Base-by-base conservation (phyloP, 176 grass and related monocot species). In the Urochloa ruziziensis region DNA sequence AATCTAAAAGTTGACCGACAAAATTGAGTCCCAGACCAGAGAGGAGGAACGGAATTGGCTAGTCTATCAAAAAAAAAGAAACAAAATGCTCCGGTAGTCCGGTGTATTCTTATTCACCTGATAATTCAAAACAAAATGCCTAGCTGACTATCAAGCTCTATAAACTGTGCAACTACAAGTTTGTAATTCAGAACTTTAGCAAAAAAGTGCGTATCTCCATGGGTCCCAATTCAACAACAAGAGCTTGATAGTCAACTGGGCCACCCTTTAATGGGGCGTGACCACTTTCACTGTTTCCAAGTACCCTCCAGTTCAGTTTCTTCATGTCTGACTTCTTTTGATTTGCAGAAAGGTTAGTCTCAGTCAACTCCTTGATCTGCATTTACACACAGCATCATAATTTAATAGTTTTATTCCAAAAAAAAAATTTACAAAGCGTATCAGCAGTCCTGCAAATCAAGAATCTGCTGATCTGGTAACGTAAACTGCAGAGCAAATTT, bases 181-280 rank as follows among this genome's bases (percentile, higher is more conserved):
- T 18, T 70, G 67, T 30, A 78, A 29, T 80, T 91, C 76, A 94
- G 80, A 97, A 88, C 62, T 91, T 90, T 34, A 97, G 58, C 49
- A 74, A 74, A 67, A 97, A 93, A 1, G 91, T 96, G 25, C 91
- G 86, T 79, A 97, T 97, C 73, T 97, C 94, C 94, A 97, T 94
- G 1, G 94, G 91, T 27, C 86, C 94, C 15, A 97, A 42, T 43
- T 97, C 91, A 42, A 94, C 85, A 3, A 94, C 29, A 68, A 97
- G 91, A 24, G 82, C 25, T 67, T 77, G 14, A 74, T 11, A 86
- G 24, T 90, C 40, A 70, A 97, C 89, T 0, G 94, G 82, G 17
- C 84, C 81, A 47, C 94, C 94, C 56, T 69, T 96, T 32, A 90
- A 0, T 36, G 91, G 89, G 11, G 52, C 16, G 29, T 82, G 63